These are phyloP conservation scores for Santalum album DNA, from an alignment of 164 flowering plant genomes.

Conservation along the genomic window DNA sequence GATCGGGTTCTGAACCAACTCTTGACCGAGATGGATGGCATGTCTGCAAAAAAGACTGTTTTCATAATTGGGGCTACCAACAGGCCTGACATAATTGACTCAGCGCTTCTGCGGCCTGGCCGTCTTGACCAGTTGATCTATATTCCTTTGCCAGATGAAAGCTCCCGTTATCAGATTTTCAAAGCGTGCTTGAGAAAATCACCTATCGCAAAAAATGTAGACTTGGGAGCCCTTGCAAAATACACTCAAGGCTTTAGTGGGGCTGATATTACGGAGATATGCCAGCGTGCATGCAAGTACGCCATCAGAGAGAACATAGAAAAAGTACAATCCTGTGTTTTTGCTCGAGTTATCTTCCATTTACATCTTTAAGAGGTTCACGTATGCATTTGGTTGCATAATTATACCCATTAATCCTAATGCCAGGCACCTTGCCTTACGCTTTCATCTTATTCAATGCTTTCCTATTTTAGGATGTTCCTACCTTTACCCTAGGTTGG, in stretches of 20 bases:
- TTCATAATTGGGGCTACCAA: slow-evolving; percentile 18
- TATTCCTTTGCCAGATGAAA: slow-evolving; percentile 18
- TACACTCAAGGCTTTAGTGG: slow-evolving; percentile 10
- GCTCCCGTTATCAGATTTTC: slow-evolving; percentile 13
- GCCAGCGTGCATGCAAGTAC: slow-evolving; percentile 17
- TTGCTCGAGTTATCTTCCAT: not conserved
- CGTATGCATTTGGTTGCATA: too few species aligned
- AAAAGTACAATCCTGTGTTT: slow-evolving; percentile 1
- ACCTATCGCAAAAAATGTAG: slow-evolving; percentile 13
- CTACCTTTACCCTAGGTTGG: too few species aligned
- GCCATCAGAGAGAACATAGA: slow-evolving; percentile 16
- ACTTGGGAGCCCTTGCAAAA: slow-evolving; percentile 9
- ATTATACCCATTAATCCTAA: too few species aligned
- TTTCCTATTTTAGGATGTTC: too few species aligned
- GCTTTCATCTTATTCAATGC: too few species aligned
- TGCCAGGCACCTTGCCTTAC: too few species aligned
- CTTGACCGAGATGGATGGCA: slow-evolving; percentile 19
- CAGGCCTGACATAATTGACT: slow-evolving; percentile 11
- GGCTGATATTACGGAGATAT: slow-evolving; percentile 12
- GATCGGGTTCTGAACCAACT: slow-evolving; percentile 17
- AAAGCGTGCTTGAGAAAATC: slow-evolving; percentile 17
- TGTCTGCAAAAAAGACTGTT: slow-evolving; percentile 17
- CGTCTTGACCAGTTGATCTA: slow-evolving; percentile 17
- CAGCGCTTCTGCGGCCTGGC: slow-evolving; percentile 16
- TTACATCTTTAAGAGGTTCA: too few species aligned